Percentiles rank a stretch among this genome's conserved stretches.
phyloP scores from a whole-genome alignment of 2,329 filamentous ascomycete genomes.

The Pseudopyricularia javanii region DNA sequence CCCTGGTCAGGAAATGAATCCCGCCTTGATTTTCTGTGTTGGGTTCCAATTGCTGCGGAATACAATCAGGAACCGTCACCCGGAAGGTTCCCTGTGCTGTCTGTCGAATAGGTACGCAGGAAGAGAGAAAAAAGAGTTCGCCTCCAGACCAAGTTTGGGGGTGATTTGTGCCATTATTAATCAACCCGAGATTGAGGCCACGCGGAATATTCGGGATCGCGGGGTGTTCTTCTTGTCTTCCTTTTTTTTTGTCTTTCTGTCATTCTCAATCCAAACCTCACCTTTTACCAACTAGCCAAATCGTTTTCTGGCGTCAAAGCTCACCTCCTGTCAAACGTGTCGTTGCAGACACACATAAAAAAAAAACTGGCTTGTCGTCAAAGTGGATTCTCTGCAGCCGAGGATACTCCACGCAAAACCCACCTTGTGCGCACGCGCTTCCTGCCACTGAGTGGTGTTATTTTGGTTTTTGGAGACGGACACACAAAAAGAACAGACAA shows the following conservation, averaged over 20 bases:
- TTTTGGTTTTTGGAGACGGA: neutral
- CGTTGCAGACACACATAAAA: too few relatives aligned
- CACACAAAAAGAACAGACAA: too few relatives aligned
- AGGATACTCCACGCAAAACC: neutral
- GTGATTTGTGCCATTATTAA: too few relatives aligned
- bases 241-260: neutral
- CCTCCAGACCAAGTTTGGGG: too few relatives aligned
- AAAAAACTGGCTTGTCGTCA: neutral
- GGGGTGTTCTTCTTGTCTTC: constrained; percentile 1
- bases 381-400: neutral
- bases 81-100: neutral
- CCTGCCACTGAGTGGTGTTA: neutral
- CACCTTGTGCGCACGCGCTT: neutral
- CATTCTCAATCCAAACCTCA: neutral
- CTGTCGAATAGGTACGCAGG: neutral
- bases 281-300: neutral
- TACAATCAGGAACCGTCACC: neutral
- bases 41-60: neutral
- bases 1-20: neutral
- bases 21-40: neutral
- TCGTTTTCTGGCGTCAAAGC: neutral
- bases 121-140: neutral
- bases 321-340: neutral
- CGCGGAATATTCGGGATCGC: too few relatives aligned
- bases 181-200: too few relatives aligned